Evolutionary conservation across 768 basidiomycete species (phyloP).

Genomic region (Tricholoma matsutake): DNA sequence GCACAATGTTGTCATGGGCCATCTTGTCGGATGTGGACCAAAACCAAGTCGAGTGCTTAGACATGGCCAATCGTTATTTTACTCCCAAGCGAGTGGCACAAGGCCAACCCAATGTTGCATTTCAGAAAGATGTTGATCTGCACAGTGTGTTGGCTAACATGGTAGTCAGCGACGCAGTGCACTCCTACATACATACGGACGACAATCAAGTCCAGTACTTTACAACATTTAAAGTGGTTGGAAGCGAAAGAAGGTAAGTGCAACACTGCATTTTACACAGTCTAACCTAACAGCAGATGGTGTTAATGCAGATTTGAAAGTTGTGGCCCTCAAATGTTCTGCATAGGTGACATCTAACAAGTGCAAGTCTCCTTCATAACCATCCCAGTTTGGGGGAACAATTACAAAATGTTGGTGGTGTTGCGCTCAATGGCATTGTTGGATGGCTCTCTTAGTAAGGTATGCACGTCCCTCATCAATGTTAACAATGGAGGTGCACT

Average conservation of each 20-base stretch:
- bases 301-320: not conserved
- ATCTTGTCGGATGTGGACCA: too few species aligned
- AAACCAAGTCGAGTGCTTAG: too few species aligned
- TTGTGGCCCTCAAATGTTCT: not conserved
- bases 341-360: not conserved
- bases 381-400: not conserved
- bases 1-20: too few species aligned
- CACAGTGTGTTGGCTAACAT: not conserved
- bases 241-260: not conserved
- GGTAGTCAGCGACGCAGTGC: not conserved
- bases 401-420: not conserved
- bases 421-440: not conserved
- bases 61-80: too few species aligned
- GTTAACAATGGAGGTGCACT: not conserved
- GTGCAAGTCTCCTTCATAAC: not conserved
- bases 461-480: not conserved
- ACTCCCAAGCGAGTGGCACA: not conserved
- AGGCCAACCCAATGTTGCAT: not conserved
- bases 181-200: not conserved
- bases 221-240: too few species aligned
- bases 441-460: too few species aligned
- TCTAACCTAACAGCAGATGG: not conserved
- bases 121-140: not conserved
- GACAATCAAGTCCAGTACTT: not conserved
- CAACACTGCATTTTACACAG: not conserved